Evolutionary conservation across 306 rosid genomes (phyloP).

Genomic region (Cicer cuneatum): DNA sequence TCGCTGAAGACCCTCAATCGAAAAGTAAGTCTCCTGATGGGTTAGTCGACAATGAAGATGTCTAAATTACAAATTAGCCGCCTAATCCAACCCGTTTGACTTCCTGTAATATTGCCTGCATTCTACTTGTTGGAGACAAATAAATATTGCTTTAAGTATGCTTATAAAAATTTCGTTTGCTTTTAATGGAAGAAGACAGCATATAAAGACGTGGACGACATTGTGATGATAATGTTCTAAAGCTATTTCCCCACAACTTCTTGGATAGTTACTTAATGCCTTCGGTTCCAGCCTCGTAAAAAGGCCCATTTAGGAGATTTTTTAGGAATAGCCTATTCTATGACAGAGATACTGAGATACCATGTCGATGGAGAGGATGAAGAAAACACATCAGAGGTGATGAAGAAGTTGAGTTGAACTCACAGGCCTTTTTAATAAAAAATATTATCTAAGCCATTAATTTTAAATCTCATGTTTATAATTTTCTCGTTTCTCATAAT

Average conservation of each 20-base stretch:
- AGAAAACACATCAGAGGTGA: not conserved
- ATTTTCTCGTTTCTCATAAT: not conserved
- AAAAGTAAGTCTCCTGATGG: not conserved
- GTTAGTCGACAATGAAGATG: not conserved
- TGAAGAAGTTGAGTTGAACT: not conserved
- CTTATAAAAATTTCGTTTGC: not conserved
- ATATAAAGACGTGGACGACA: not conserved
- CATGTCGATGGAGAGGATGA: not conserved
- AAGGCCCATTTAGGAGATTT: not conserved
- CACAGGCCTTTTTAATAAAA: not conserved
- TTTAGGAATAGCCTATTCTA: constrained; percentile 1
- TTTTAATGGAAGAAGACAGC: not conserved
- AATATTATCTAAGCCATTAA: not conserved
- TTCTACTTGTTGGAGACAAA: not conserved
- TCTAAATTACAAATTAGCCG: not conserved
- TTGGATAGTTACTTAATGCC: not conserved
- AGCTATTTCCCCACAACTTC: not conserved
- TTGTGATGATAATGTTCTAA: not conserved
- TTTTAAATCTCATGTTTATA: not conserved
- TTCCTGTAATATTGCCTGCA: not conserved
- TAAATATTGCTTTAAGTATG: not conserved
- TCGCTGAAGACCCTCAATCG: not conserved
- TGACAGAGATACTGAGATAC: not conserved
- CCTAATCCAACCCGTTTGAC: not conserved
- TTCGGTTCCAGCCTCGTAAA: not conserved